These are phyloP conservation scores for Rubus parviflorus DNA, from an alignment of 306 rosid species.

Conservation along the genomic window DNA sequence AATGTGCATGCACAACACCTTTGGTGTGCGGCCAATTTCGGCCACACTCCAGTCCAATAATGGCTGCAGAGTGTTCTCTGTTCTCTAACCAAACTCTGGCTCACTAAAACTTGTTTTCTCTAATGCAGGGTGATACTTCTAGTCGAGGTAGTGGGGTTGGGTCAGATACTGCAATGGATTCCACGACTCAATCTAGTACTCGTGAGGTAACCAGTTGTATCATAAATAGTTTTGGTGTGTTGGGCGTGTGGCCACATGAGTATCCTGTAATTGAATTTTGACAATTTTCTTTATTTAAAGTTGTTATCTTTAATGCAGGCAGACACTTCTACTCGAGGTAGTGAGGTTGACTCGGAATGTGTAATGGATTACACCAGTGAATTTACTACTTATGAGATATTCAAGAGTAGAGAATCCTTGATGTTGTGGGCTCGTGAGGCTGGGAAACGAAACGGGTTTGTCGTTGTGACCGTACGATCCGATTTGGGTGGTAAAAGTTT, in stretches of 20 bases:
- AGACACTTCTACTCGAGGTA: conserved; percentile 13
- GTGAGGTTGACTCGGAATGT: conserved; percentile 19
- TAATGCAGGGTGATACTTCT: conserved; percentile 29
- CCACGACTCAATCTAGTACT: conserved; percentile 22
- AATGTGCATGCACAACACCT: neutral
- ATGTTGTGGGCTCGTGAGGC: conserved; percentile 29
- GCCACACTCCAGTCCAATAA: neutral
- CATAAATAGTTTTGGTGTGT: neutral
- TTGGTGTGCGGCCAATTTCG: neutral
- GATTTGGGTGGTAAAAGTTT: conserved; percentile 28
- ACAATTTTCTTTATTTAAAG: neutral
- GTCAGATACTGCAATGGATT: conserved; percentile 22
- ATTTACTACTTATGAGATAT: conserved; percentile 30
- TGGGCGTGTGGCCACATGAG: neutral
- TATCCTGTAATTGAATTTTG: neutral
- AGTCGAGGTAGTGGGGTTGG: conserved; percentile 19
- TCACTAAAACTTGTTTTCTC: neutral
- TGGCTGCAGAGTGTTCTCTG: neutral
- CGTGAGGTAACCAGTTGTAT: conserved; percentile 15
- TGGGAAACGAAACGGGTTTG: conserved; percentile 36
- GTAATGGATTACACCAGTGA: conserved; percentile 34
- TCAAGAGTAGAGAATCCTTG: conserved; percentile 33
- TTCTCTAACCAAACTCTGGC: neutral
- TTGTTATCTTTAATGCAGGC: conserved; percentile 26
- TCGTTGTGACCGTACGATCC: conserved; percentile 26